Conservation (phyloP, 192 early-diverging fungal species). For the Coemansia sp. region DNA sequence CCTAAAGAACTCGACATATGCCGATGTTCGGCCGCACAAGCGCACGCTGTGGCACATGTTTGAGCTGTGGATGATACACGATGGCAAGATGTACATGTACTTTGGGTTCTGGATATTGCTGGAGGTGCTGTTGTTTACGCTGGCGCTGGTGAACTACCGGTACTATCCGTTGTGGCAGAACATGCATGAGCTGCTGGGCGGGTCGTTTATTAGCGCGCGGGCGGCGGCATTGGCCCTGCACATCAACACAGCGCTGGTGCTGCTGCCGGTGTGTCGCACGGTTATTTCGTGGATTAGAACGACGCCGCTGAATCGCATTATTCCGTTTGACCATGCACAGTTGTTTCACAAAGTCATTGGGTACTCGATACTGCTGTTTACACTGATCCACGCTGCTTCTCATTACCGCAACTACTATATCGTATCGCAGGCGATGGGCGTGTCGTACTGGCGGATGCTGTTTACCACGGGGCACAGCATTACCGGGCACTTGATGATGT, state of each 20-base stretch:
- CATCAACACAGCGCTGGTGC: conserved; percentile 72
- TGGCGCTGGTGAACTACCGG: conserved; percentile 64
- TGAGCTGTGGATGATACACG: conserved; percentile 55
- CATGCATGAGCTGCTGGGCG: conserved; percentile 55
- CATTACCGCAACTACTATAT: conserved; percentile 78
- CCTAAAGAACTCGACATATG: conserved; percentile 41
- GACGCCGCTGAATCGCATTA: conserved; percentile 71
- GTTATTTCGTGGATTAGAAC: conserved; percentile 72
- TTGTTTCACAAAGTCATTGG: conserved; percentile 80
- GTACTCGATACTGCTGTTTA: conserved; percentile 75
- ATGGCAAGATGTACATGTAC: conserved; percentile 54
- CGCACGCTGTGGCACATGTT: conserved; percentile 47
- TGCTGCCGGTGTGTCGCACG: conserved; percentile 82
- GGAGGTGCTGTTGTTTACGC: conserved; percentile 58
- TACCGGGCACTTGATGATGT: conserved; percentile 75
- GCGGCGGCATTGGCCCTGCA: conserved; percentile 70
- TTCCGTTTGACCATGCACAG: conserved; percentile 84
- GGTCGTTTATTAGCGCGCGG: conserved; percentile 61
- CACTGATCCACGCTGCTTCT: conserved; percentile 65
- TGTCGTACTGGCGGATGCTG: conserved; percentile 55
- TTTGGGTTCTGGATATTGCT: conserved; percentile 64
- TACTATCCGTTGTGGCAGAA: conserved; percentile 58
- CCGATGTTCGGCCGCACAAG: conserved; percentile 34
- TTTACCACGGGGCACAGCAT: conserved; percentile 73
- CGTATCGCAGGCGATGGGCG: conserved; percentile 22